Base-by-base conservation (phyloP, 169 alveolate species). In the Eimeria necatrix region DNA sequence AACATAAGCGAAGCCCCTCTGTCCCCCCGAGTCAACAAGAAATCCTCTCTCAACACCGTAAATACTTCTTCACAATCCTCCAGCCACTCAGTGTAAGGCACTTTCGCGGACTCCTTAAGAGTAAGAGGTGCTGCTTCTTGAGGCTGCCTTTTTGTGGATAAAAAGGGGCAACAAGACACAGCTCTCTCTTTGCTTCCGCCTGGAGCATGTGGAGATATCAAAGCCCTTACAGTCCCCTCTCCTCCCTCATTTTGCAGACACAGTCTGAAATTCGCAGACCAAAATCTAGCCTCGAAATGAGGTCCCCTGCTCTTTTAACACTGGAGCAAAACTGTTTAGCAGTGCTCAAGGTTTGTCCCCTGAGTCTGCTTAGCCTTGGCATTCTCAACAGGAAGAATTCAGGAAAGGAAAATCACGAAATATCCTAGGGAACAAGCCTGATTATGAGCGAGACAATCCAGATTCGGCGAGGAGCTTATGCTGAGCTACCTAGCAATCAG, bases 1-100 rank as follows among this genome's bases (percentile, higher is more conserved):
- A 83, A 4, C 18, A 10, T 6, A 2, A 83, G 76, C 41, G 78
- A 24, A 53, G 80, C 9, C n/a, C 22, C 51, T 1, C 14, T 20
- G 22, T 24, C 14, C 16, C 78, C 91, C 56, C 49, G 91, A 20
- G n/a, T n/a, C 91, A 83, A 59, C 52, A 83, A 26, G 78, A 59
- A 74, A 51, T 59, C 91, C 8, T 5, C 0, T 22, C 24, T 56
- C 12, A 59, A 14, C 22, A 32, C 76, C 14, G 9, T 41, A 59
- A 83, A 83, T 53, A 46, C 60, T 10, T 83, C 76, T 32, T 52
- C 74, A 14, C 18, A 32, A 18, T 68, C 18, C 48, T 4, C 22
- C 32, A 3, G 76, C 76, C 4, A 24, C 91, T 7, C 51, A 56
- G 12, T n/a, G 48, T 61, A 22, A 56, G 46, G 81, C 41, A 32